Conservation (phyloP, 129 eudicot genomes). For the Smallanthus sonchifolius region DNA sequence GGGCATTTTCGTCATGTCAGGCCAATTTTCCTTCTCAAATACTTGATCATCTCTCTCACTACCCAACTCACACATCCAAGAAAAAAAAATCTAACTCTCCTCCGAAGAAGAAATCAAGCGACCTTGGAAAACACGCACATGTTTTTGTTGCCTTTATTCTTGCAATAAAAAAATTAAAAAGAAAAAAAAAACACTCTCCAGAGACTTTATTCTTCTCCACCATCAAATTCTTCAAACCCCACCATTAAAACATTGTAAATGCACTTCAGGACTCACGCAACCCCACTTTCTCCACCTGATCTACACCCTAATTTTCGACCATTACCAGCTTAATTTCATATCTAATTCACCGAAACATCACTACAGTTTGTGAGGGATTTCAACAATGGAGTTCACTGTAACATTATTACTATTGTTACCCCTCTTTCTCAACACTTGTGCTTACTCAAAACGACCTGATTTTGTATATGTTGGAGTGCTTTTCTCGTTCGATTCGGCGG, state of each 20-base stretch:
- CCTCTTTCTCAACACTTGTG: conserved; percentile 20
- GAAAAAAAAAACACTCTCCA: neutral
- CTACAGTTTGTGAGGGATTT: neutral
- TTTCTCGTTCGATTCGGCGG: conserved; percentile 38
- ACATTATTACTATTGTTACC: neutral
- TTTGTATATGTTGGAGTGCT: conserved; percentile 59
- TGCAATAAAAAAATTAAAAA: too few relatives aligned
- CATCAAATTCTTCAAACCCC: conserved; percentile 1
- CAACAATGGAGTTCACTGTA: conserved; percentile 23
- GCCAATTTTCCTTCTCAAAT: too few relatives aligned
- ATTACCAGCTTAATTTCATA: neutral
- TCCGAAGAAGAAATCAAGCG: too few relatives aligned
- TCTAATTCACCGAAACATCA: neutral
- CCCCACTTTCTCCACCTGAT: neutral
- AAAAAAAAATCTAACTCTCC: too few relatives aligned
- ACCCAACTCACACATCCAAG: too few relatives aligned
- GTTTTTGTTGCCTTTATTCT: neutral
- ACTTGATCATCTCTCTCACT: too few relatives aligned
- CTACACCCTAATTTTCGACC: neutral
- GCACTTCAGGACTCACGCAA: too few relatives aligned
- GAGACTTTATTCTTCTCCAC: conserved; percentile 10
- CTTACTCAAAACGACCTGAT: conserved; percentile 34
- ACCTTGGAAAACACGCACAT: too few relatives aligned
- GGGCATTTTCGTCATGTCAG: too few relatives aligned
- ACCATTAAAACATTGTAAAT: neutral